These are phyloP conservation scores for Eimeria acervulina DNA, from an alignment of 169 alveolate species.

Conservation along the genomic window DNA sequence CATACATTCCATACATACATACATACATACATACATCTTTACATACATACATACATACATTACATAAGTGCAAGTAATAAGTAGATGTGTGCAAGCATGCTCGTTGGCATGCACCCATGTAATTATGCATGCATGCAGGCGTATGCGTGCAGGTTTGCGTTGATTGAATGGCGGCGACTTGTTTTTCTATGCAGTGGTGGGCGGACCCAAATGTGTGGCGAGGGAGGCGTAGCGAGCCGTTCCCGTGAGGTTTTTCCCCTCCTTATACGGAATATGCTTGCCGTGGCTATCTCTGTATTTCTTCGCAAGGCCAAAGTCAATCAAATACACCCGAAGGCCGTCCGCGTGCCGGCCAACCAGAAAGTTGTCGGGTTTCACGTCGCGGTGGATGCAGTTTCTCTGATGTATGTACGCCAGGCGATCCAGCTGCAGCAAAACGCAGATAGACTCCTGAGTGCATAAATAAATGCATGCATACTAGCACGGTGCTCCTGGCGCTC, in stretches of 20 bases:
- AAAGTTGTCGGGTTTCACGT: conserved; percentile 95
- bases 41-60: background rate
- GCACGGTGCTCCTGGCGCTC: too few relatives aligned
- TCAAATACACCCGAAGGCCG: conserved; percentile 91
- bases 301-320: conserved; percentile 97
- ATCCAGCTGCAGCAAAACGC: conserved; percentile 62
- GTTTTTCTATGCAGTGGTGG: background rate
- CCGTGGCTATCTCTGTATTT: conserved; percentile 96
- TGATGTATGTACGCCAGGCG: conserved; percentile 89
- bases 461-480: too few relatives aligned
- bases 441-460: too few relatives aligned
- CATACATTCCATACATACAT: background rate
- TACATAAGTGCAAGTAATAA: too few relatives aligned
- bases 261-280: conserved; percentile 97
- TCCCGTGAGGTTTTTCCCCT: conserved; percentile 98
- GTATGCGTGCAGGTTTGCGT: background rate
- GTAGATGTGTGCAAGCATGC: background rate
- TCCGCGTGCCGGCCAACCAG: conserved; percentile 90
- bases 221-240: conserved; percentile 98
- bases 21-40: background rate
- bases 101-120: background rate
- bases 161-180: background rate
- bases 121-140: background rate
- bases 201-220: conserved; percentile 97
- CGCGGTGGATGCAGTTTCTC: conserved; percentile 92